Percentiles rank a stretch among this genome's conserved stretches.
Conservation (phyloP, 1,284 basidiomycete species). For the Boletus semigastroideus region DNA sequence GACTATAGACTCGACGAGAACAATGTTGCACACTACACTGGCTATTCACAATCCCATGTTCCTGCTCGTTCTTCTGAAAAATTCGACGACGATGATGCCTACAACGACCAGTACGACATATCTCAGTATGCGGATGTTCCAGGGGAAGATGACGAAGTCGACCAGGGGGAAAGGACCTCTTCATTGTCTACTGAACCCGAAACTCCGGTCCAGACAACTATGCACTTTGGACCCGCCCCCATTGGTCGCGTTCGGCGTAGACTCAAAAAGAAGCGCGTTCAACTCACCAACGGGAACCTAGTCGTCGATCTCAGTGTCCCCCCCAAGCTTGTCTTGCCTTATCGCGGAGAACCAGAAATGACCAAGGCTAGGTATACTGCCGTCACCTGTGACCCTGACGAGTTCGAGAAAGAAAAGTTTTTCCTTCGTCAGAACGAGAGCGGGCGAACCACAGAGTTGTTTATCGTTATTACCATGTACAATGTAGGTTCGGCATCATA, state of each 20-base stretch:
- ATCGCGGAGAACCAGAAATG: slow-evolving; percentile 83
- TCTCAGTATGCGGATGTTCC: slow-evolving; percentile 34
- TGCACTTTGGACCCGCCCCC: slow-evolving; percentile 87
- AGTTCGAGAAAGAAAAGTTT: slow-evolving; percentile 83
- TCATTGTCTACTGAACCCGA: slow-evolving; percentile 40
- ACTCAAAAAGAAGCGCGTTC: slow-evolving; percentile 72
- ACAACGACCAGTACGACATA: slow-evolving; percentile 30
- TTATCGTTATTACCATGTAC: slow-evolving; percentile 96
- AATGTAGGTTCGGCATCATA: slow-evolving; percentile 55
- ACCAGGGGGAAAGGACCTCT: slow-evolving; percentile 40
- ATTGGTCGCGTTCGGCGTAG: slow-evolving; percentile 73
- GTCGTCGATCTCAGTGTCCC: slow-evolving; percentile 85
- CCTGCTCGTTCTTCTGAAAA: slow-evolving; percentile 36
- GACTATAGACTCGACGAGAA: slow-evolving; percentile 59
- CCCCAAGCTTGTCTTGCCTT: slow-evolving; percentile 79
- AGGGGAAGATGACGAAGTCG: slow-evolving; percentile 24
- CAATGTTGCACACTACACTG: slow-evolving; percentile 53
- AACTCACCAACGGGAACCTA: slow-evolving; percentile 81
- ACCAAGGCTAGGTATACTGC: slow-evolving; percentile 83
- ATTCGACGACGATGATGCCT: slow-evolving; percentile 7
- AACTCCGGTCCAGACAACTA: slow-evolving; percentile 54
- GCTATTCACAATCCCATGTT: slow-evolving; percentile 32
- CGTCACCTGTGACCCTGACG: slow-evolving; percentile 92
- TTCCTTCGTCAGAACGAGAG: slow-evolving; percentile 84
- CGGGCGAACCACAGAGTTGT: slow-evolving; percentile 85